Evolutionary conservation across 176 grass and related monocot genomes (phyloP).

Genomic region (Tillandsia fasciculata): DNA sequence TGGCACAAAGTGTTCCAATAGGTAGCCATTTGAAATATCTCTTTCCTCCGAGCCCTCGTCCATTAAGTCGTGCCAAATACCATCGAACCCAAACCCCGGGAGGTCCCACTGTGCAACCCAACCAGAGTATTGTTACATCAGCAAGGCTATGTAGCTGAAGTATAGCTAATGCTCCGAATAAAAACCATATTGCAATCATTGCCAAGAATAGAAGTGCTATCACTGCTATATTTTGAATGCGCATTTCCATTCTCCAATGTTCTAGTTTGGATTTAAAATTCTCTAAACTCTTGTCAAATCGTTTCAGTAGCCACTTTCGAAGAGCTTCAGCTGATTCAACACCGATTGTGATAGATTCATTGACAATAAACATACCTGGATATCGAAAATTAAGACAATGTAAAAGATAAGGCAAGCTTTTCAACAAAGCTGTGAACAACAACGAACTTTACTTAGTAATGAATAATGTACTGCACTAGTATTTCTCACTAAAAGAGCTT

Average conservation of each 20-base stretch:
- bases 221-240: constrained; percentile 26
- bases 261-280: constrained; percentile 29
- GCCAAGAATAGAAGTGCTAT: constrained; percentile 32
- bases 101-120: constrained; percentile 59
- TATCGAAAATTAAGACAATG: neutral
- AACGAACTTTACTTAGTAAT: too few species aligned
- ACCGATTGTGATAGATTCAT: constrained; percentile 57
- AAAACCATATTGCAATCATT: constrained; percentile 46
- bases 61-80: constrained; percentile 76
- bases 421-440: neutral
- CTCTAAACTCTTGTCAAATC: constrained; percentile 24
- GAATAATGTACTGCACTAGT: too few species aligned
- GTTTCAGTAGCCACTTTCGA: constrained; percentile 28
- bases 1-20: constrained; percentile 70
- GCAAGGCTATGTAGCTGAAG: constrained; percentile 38
- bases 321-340: constrained; percentile 54
- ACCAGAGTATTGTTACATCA: constrained; percentile 45
- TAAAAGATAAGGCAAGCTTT: neutral
- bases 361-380: constrained; percentile 62
- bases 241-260: constrained; percentile 38
- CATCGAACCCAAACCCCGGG: constrained; percentile 82
- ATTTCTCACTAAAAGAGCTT: constrained; percentile 17
- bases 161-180: constrained; percentile 45
- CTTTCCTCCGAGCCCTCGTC: constrained; percentile 50
- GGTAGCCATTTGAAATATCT: constrained; percentile 69